Evolutionary conservation across 164 flowering plant species (phyloP).

Genomic region (Echeveria elegans): DNA sequence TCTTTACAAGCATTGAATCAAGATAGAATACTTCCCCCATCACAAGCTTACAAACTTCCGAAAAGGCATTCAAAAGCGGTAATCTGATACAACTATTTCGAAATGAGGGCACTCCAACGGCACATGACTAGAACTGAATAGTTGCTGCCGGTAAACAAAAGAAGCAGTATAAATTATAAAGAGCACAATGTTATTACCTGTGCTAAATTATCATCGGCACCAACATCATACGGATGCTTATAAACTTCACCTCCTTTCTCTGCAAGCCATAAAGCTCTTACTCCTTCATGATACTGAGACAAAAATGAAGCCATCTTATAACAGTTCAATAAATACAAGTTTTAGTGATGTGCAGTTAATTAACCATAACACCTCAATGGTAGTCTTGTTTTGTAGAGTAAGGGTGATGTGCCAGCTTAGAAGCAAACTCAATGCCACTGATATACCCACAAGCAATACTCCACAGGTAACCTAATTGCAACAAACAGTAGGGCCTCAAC

Average conservation of each 20-base stretch:
- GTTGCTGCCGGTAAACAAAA: background rate
- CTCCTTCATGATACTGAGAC: slow-evolving; percentile 89
- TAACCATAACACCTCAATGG: slow-evolving; percentile 66
- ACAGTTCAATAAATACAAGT: slow-evolving; percentile 43
- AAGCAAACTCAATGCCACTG: slow-evolving; percentile 56
- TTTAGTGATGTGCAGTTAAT: background rate
- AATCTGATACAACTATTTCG: background rate
- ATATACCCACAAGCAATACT: slow-evolving; percentile 51
- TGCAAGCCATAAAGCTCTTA: slow-evolving; percentile 94
- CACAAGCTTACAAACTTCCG: background rate
- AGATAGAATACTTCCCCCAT: background rate
- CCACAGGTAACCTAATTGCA: slow-evolving; percentile 60
- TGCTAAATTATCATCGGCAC: slow-evolving; percentile 69
- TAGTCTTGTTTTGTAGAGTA: slow-evolving; percentile 71
- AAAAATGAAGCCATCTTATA: slow-evolving; percentile 14
- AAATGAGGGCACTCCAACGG: background rate
- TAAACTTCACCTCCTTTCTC: slow-evolving; percentile 77
- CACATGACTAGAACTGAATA: background rate
- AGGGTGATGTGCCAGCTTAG: slow-evolving; percentile 85
- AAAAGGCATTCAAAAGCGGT: background rate
- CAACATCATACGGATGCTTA: slow-evolving; percentile 77
- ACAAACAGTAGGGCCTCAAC: background rate
- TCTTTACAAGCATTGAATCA: background rate
- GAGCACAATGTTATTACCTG: slow-evolving; percentile 34
- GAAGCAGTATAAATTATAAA: too few species aligned